These are phyloP conservation scores for Sporothrix euskadiensis DNA, from an alignment of 2,329 filamentous ascomycete species.

Conservation along the genomic window DNA sequence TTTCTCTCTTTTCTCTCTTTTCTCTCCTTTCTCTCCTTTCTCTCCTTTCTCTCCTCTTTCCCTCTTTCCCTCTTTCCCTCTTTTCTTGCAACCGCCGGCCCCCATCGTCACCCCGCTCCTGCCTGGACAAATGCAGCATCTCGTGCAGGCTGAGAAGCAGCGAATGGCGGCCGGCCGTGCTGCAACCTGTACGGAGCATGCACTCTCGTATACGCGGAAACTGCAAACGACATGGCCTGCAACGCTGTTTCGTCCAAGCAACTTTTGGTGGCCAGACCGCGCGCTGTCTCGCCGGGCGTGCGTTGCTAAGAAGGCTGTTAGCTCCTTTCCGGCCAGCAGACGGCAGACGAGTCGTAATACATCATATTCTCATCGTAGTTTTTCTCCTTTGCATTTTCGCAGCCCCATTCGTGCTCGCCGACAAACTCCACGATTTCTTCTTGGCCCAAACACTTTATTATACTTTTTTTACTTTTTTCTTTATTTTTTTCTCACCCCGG, in stretches of 20 bases:
- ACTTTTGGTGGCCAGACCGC: background rate
- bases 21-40: background rate
- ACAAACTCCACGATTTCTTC: background rate
- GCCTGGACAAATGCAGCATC: background rate
- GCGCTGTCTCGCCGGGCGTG: background rate
- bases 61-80: background rate
- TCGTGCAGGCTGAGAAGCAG: constrained; percentile 3
- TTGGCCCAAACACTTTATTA: background rate
- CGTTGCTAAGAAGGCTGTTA: background rate
- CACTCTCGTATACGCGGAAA: background rate
- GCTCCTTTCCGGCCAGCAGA: constrained; percentile 6
- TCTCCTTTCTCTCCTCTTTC: background rate
- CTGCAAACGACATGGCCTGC: background rate
- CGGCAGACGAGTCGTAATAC: background rate
- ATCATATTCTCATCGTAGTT: background rate
- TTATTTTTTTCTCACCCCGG: background rate
- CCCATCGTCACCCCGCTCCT: background rate
- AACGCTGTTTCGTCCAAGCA: background rate
- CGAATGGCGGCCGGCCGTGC: background rate
- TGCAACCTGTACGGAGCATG: background rate
- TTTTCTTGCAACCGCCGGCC: background rate
- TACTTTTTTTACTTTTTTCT: background rate
- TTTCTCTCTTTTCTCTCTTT: too few relatives aligned
- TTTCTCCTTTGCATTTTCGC: background rate
- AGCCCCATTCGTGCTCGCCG: background rate